phyloP scores from a whole-genome alignment of 129 eudicot species.

The Apium graveolens region DNA sequence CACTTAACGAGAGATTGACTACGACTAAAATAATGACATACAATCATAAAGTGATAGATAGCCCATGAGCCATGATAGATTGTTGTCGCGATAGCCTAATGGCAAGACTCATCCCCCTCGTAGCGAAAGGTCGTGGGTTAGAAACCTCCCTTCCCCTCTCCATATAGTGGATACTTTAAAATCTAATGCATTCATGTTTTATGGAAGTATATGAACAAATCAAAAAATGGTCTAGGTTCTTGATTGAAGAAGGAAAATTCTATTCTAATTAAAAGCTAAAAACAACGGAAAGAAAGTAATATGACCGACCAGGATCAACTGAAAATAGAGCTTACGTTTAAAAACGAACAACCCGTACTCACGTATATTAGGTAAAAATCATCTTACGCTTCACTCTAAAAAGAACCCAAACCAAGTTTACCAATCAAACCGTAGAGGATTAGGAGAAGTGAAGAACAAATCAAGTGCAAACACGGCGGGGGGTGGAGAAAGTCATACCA shows the following conservation, averaged over 20 bases:
- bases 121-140: not conserved
- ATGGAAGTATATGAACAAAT: not conserved
- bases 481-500: slow-evolving; percentile 29
- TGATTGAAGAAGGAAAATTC: not conserved
- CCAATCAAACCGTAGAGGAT: no score
- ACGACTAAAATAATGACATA: not conserved
- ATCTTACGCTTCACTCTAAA: no score
- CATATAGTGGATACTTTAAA: not conserved
- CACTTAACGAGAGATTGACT: not conserved
- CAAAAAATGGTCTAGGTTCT: not conserved
- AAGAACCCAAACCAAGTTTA: no score
- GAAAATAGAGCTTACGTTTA: not conserved
- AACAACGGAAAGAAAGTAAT: not conserved
- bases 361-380: not conserved
- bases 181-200: not conserved
- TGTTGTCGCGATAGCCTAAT: not conserved
- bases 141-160: not conserved
- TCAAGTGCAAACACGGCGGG: not conserved
- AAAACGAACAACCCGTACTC: not conserved
- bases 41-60: not conserved
- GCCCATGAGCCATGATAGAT: not conserved
- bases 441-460: not conserved
- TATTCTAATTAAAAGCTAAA: not conserved
- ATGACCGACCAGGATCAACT: not conserved
- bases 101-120: not conserved